Conservation (phyloP, 805 yeast genomes). For the Starmerella bacillaris region DNA sequence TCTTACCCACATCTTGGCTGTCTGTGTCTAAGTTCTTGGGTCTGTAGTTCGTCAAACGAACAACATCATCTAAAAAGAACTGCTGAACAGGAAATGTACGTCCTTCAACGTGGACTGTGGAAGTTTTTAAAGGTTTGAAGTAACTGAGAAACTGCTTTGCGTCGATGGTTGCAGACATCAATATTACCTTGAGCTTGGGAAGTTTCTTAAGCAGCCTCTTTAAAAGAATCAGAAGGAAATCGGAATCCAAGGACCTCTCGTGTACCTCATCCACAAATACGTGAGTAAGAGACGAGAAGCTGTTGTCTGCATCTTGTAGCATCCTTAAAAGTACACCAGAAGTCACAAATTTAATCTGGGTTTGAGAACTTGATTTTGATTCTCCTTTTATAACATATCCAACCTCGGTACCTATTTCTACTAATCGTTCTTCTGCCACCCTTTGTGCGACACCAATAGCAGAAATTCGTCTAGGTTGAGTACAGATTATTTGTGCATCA, state of each 20-base stretch:
- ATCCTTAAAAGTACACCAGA: conserved; percentile 82
- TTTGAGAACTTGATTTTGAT: conserved; percentile 34
- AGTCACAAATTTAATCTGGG: conserved; percentile 74
- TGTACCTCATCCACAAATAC: conserved; percentile 92
- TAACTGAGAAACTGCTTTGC: conserved; percentile 46
- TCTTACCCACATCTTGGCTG: conserved; percentile 15
- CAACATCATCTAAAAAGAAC: conserved; percentile 47
- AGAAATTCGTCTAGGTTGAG: conserved; percentile 92
- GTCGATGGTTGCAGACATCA: conserved; percentile 92
- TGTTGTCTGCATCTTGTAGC: conserved; percentile 36
- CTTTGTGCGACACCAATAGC: conserved; percentile 89
- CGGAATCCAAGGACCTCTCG: conserved; percentile 83
- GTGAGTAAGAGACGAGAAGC: conserved; percentile 31
- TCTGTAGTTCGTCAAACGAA: conserved; percentile 38
- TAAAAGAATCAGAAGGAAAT: conserved; percentile 59
- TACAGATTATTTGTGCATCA: conserved; percentile 45
- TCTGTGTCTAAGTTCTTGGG: conserved; percentile 11
- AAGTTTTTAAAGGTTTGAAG: conserved; percentile 32
- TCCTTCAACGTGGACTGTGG: conserved; percentile 74
- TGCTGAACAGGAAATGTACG: conserved; percentile 84
- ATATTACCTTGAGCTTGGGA: conserved; percentile 43
- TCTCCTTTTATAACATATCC: conserved; percentile 90
- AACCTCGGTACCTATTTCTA: conserved; percentile 49
- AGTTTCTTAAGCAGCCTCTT: conserved; percentile 36
- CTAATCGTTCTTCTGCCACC: conserved; percentile 66